Evolutionary conservation across 2,329 filamentous ascomycete species (phyloP).

Genomic region (Lachnellula suecica): DNA sequence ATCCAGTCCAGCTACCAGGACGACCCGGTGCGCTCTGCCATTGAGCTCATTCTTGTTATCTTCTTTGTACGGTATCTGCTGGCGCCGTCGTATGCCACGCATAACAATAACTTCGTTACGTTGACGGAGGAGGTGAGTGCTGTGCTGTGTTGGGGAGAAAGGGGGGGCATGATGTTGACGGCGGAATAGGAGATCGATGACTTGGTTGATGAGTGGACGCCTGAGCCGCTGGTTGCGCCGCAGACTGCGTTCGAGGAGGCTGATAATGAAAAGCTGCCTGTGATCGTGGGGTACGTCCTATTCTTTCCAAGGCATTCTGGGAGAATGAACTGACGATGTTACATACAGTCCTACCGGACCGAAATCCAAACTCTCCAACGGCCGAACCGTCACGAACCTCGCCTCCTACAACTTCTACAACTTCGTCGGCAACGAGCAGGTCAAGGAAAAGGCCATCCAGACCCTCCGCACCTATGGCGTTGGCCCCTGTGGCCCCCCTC

Average conservation of each 20-base stretch:
- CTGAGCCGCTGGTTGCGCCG: conserved; percentile 81
- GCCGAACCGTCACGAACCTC: conserved; percentile 88
- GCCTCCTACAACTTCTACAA: conserved; percentile 98
- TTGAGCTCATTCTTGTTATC: conserved; percentile 89
- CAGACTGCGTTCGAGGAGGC: conserved; percentile 73
- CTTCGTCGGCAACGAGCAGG: conserved; percentile 85
- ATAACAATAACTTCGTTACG: conserved; percentile 85
- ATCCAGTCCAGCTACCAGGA: conserved; percentile 97
- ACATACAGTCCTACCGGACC: conserved; percentile 74
- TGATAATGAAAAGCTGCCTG: conserved; percentile 80
- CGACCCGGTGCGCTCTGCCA: conserved; percentile 88
- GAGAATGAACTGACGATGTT: conserved; percentile 6
- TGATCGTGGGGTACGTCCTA: conserved; percentile 76
- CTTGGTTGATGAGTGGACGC: conserved; percentile 92
- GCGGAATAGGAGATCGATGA: conserved; percentile 80
- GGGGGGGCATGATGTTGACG: conserved; percentile 4
- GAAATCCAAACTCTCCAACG: conserved; percentile 83
- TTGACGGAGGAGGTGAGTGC: conserved; percentile 72
- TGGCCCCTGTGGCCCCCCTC: conserved; percentile 91
- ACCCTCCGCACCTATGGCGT: conserved; percentile 94
- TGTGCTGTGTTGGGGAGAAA: not conserved
- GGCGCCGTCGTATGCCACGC: conserved; percentile 87
- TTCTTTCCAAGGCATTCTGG: not conserved
- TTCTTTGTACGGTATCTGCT: conserved; percentile 95
- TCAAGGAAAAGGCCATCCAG: conserved; percentile 94